Evolutionary conservation across 306 rosid genomes (phyloP), one percentile per base, ranked within the genome.

Genomic region (Sechiopsis laciniata): DNA sequence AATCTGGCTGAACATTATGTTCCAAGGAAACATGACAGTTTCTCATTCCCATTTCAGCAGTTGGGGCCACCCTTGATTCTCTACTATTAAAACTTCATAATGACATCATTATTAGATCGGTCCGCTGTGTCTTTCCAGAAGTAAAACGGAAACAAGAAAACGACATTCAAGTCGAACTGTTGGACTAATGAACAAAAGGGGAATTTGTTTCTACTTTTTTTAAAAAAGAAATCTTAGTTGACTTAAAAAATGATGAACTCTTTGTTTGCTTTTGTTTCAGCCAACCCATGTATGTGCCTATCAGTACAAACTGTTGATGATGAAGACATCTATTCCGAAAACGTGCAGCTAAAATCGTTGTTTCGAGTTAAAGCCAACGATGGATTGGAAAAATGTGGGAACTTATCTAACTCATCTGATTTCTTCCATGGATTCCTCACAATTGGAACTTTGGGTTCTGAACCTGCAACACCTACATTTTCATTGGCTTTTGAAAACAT

Each of bases 391-490:
- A 77, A 70, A 74, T 85, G 72, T 58, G 88, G 84, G 57, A 85
- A 87, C 77, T 73, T 82, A 67, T 83, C 83, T 37, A 72, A 54
- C 40, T 73, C 79, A 85, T 77, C 90, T 20, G 96, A 88, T 63
- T 81, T 87, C 76, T 94, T 94, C 81, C 84, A 83, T 75, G 97
- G 97, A 54, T 94, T 94, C 81, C 92, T 90, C 74, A 89, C 92
- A 37, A 89, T 94, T 78, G 98, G 98, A 82, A 94, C 99, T 55
- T 87, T 94, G 40, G 95, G 96, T 51, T 80, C 81, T 77, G 96
- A 83, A 57, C 96, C 96, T 4, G 87, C 74, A 78, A 91, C 96
- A 6, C 99, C 99, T 59, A 87, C 97, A 63, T 94, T 94, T 75
- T 61, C 88, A 73, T 73, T 81, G 62, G 85, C 96, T 79, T 73